Base-by-base conservation (phyloP, 306 rosid genomes). In the Dalbergia cultrata region DNA sequence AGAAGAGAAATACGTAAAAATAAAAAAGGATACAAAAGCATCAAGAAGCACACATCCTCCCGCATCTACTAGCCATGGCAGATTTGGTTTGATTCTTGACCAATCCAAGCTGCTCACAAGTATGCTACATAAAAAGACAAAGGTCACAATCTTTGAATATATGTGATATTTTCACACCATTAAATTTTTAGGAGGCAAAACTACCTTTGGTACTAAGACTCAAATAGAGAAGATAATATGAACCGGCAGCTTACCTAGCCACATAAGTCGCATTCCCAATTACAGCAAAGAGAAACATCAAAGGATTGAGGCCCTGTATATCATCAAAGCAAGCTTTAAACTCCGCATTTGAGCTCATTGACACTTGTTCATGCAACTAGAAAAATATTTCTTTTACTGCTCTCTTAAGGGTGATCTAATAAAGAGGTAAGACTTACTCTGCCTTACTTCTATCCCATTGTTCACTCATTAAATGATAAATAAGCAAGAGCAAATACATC, bases 31-130 rank as follows among this genome's bases (percentile, higher is more conserved):
- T 94, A 94, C 97, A 7, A 90, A 86, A 80, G 59, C 53, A 80
- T 94, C 98, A 37, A 94, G 97, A 63, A 94, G 72, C 80, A 94
- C 88, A 44, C 98, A 94, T 81, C 96, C 97, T 84, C 81, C 87
- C 13, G 98, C 96, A 73, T 94, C 98, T 69, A 89, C 98, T 14
- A 94, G 89, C 98, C 98, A 94, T 1, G 97, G 92, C n/a, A 94
- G 85, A 87, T 94, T 94, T 17, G 98, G 94, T 75, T 49, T 34
- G 83, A 94, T 60, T 78, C 13, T 86, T 50, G 88, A 84, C 98
- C 98, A 92, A 31, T 86, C 88, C 87, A 86, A 13, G 86, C 97
- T 88, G 86, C 70, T 81, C 82, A 88, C 90, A 41, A 94, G 90
- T 81, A 94, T 94, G 84, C 97, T 92, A 73, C 83, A 78, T 41